A percentile compares a stretch with the other conserved stretches of the same genome.
Evolutionary conservation across 2,329 filamentous ascomycete genomes (phyloP).

Genomic region (Aspergillus udagawae): DNA sequence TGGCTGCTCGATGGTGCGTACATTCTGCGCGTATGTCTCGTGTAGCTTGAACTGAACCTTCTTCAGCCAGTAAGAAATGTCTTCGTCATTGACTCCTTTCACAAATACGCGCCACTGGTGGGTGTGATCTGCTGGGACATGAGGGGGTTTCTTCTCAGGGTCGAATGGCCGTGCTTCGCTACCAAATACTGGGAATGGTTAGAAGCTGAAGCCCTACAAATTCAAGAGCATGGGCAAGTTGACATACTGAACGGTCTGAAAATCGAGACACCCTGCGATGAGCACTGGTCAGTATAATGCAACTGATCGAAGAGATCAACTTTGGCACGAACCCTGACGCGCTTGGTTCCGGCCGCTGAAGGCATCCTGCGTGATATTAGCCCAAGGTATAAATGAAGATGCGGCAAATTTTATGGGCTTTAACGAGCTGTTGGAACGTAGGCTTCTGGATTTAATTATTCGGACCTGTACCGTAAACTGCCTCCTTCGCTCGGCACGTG

Average conservation of each 20-base stretch:
- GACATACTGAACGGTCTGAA: slow-evolving; percentile 45
- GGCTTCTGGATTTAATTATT: background rate
- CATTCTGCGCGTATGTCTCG: slow-evolving; percentile 89
- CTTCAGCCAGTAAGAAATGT: slow-evolving; percentile 92
- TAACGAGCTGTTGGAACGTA: background rate
- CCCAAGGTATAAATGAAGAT: background rate
- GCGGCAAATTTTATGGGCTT: background rate
- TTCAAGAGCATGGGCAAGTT: background rate
- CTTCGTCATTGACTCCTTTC: slow-evolving; percentile 79
- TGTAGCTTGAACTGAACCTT: slow-evolving; percentile 98
- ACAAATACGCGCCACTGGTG: slow-evolving; percentile 97
- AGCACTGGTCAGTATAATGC: slow-evolving; percentile 17
- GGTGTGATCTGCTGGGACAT: slow-evolving; percentile 83
- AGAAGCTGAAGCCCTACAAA: background rate
- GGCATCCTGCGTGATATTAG: slow-evolving; percentile 40
- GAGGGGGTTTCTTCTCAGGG: slow-evolving; percentile 68
- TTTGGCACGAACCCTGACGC: slow-evolving; percentile 42
- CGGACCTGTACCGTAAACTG: background rate
- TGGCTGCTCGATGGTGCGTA: slow-evolving; percentile 77
- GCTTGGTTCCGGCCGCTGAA: slow-evolving; percentile 52
- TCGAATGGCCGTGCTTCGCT: slow-evolving; percentile 77
- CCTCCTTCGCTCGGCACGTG: background rate
- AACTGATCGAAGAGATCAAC: background rate
- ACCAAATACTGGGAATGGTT: slow-evolving; percentile 60
- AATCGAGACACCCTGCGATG: slow-evolving; percentile 40